These are phyloP conservation scores for Xylaria venustula DNA, from an alignment of 495 filamentous ascomycete species.

Conservation along the genomic window DNA sequence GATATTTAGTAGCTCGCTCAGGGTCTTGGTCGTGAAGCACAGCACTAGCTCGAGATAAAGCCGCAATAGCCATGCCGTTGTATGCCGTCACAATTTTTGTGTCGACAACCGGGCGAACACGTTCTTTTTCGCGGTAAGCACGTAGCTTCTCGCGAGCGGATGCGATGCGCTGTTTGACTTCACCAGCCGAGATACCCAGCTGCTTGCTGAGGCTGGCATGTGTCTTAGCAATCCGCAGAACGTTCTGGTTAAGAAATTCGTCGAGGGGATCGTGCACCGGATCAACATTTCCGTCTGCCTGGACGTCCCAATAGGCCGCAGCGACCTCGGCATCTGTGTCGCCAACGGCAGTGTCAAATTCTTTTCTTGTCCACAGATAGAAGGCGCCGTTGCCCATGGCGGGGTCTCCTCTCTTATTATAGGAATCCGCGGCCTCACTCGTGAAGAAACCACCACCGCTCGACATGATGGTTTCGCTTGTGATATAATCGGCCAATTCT, in stretches of 20 bases:
- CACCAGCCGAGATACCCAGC: conserved; percentile 70
- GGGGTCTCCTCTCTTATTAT: conserved; percentile 66
- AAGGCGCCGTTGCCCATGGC: conserved; percentile 93
- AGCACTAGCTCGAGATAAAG: conserved; percentile 70
- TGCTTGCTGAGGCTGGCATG: conserved; percentile 68
- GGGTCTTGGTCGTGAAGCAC: conserved; percentile 61
- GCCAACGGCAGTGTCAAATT: conserved; percentile 77
- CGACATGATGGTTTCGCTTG: conserved; percentile 62
- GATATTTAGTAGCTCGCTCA: conserved; percentile 53
- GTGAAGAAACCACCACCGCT: conserved; percentile 78
- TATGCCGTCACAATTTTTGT: conserved; percentile 86
- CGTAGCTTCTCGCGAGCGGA: conserved; percentile 67
- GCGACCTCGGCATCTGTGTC: conserved; percentile 66
- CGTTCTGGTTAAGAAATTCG: conserved; percentile 86
- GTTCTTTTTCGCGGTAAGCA: conserved; percentile 69
- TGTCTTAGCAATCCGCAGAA: conserved; percentile 49
- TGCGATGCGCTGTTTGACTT: conserved; percentile 70
- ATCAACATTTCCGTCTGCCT: conserved; percentile 85
- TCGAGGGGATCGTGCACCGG: conserved; percentile 83
- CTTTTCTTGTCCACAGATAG: conserved; percentile 90
- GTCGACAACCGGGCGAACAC: conserved; percentile 79
- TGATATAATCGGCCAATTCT: conserved; percentile 82
- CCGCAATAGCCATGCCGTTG: conserved; percentile 89
- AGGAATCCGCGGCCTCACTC: conserved; percentile 91
- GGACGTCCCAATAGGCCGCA: conserved; percentile 82